Percentiles rank a stretch among this genome's conserved stretches.
phyloP scores from a whole-genome alignment of 495 filamentous ascomycete genomes.

The Aspergillus bertholletiae region DNA sequence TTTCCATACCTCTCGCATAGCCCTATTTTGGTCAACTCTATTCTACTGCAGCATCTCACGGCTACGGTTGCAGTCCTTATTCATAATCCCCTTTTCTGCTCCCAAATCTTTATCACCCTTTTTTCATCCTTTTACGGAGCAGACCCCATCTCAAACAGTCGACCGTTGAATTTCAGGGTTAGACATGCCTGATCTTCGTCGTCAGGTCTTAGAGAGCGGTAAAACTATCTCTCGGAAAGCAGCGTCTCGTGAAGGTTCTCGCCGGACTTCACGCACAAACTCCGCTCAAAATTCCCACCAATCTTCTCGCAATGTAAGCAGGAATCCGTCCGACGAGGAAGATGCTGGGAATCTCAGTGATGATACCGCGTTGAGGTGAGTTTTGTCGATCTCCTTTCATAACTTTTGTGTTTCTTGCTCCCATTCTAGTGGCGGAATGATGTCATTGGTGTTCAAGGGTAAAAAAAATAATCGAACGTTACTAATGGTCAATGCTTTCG shows the following conservation, averaged over 20 bases:
- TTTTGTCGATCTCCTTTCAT: conserved; percentile 11
- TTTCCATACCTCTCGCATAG: conserved; percentile 18
- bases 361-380: conserved; percentile 66
- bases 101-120: conserved; percentile 1
- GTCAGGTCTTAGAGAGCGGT: conserved; percentile 75
- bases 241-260: conserved; percentile 65
- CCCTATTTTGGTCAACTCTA: background rate
- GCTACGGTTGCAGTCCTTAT: background rate
- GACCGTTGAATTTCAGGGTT: background rate
- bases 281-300: conserved; percentile 63
- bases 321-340: conserved; percentile 75
- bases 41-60: background rate
- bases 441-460: conserved; percentile 24
- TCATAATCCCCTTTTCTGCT: background rate
- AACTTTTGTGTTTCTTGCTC: conserved; percentile 7
- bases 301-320: conserved; percentile 51
- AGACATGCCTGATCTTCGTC: conserved; percentile 58
- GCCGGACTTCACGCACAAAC: conserved; percentile 56
- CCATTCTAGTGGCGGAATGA: conserved; percentile 33
- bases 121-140: background rate
- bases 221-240: conserved; percentile 95
- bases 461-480: background rate
- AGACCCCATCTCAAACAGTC: background rate
- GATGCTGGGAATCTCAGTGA: conserved; percentile 61
- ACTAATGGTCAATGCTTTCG: conserved; percentile 6